phyloP scores from a whole-genome alignment of 163 green algal genomes.

The Chlorella variabilis region DNA sequence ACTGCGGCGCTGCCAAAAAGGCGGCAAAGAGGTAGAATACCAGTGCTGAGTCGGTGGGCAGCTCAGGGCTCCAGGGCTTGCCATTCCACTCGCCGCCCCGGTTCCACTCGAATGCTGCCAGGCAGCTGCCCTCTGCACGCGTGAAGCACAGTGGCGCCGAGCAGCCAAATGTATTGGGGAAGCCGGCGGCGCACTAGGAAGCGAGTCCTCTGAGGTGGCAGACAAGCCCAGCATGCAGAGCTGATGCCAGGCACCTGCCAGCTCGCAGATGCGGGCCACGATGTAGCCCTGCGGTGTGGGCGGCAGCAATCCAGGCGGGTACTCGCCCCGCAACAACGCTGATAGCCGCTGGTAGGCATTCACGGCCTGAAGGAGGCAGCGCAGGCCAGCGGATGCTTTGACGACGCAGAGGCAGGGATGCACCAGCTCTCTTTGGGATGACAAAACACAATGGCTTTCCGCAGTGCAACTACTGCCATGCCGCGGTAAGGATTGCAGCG shows the following conservation, averaged over 20 bases:
- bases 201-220: no score
- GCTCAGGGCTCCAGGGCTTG: conserved; percentile 74
- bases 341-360: conserved; percentile 69
- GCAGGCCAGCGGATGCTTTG: no score
- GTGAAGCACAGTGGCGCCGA: no score
- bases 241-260: no score
- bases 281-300: conserved; percentile 78
- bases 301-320: conserved; percentile 73
- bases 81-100: conserved; percentile 65
- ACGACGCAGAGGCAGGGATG: no score
- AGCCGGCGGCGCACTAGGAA: no score
- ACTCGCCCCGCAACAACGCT: conserved; percentile 69
- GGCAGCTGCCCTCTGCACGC: conserved; percentile 59
- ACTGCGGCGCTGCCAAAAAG: conserved; percentile 76
- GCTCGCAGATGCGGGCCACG: conserved; percentile 57
- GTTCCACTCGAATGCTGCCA: conserved; percentile 68
- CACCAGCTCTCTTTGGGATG: not conserved
- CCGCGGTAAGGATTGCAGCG: no score
- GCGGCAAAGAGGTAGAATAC: conserved; percentile 83
- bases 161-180: no score
- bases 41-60: conserved; percentile 80
- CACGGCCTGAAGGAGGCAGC: conserved; percentile 45
- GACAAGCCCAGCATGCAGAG: no score
- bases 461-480: no score
- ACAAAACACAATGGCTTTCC: no score